phyloP scores from a whole-genome alignment of 371 early-diverging fungal genomes.

The Dinochytrium kinnereticum region DNA sequence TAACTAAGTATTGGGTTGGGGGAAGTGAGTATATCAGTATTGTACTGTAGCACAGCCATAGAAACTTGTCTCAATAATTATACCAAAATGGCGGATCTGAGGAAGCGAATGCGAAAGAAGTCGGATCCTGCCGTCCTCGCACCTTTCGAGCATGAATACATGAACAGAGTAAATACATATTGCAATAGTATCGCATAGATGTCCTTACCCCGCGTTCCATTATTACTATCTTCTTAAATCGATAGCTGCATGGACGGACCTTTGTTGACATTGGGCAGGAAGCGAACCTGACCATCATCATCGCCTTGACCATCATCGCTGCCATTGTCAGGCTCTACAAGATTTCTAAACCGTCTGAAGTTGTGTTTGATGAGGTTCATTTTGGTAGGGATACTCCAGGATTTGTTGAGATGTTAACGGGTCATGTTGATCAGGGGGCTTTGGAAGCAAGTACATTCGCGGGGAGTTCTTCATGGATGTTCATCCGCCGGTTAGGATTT shows the following conservation, averaged over 20 bases:
- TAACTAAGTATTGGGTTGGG: too few species aligned
- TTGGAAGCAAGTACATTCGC: conserved; percentile 55
- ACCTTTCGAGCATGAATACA: conserved; percentile 10
- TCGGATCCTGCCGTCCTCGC: background rate
- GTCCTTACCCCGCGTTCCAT: too few species aligned
- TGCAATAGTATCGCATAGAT: background rate
- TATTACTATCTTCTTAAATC: too few species aligned
- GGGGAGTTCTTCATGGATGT: conserved; percentile 60
- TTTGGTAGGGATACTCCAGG: conserved; percentile 51
- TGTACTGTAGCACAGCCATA: too few species aligned
- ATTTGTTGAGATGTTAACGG: conserved; percentile 14
- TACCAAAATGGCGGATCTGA: conserved; percentile 24
- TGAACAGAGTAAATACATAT: background rate
- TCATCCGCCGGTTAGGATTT: conserved; percentile 46
- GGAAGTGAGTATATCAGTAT: too few species aligned
- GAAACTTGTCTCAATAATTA: too few species aligned
- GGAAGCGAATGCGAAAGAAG: conserved; percentile 8
- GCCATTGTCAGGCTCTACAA: conserved; percentile 46
- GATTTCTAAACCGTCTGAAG: conserved; percentile 45
- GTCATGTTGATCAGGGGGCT: conserved; percentile 38
- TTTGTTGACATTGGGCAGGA: conserved; percentile 23
- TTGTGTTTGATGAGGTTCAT: conserved; percentile 73
- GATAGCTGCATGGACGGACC: conserved; percentile 7
- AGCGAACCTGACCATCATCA: conserved; percentile 26
- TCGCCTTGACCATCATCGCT: conserved; percentile 39